Percentiles rank a stretch among this genome's conserved stretches.
phyloP scores from a whole-genome alignment of 108 stramenopile species.

The Craspedostauros australis region DNA sequence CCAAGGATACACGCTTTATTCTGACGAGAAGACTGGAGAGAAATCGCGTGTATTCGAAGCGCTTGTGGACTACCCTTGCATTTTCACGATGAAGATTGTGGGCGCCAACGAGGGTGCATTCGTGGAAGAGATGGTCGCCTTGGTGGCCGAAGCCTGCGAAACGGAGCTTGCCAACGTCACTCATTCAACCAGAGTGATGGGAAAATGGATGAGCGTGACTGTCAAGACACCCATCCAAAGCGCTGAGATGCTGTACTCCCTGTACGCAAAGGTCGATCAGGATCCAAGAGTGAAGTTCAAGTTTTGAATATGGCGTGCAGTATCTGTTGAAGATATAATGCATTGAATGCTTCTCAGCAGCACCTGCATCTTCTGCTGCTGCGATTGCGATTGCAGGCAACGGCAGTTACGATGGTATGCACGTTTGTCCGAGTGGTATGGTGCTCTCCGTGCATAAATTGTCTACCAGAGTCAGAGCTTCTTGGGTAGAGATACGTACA shows the following conservation, averaged over 20 bases:
- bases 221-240: slow-evolving; percentile 72
- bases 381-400: too few relatives aligned
- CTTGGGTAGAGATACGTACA: too few relatives aligned
- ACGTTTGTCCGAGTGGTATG: too few relatives aligned
- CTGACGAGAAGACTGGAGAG: slow-evolving; percentile 76
- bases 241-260: slow-evolving; percentile 78
- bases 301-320: too few relatives aligned
- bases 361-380: too few relatives aligned
- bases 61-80: slow-evolving; percentile 84
- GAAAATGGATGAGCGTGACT: slow-evolving; percentile 84
- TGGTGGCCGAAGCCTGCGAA: slow-evolving; percentile 73
- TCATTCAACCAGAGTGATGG: slow-evolving; percentile 51
- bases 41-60: slow-evolving; percentile 87
- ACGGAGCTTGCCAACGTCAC: slow-evolving; percentile 32
- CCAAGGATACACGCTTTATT: slow-evolving; percentile 85
- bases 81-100: slow-evolving; percentile 84
- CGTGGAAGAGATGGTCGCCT: slow-evolving; percentile 60
- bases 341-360: too few relatives aligned
- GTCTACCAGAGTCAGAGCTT: too few relatives aligned
- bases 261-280: slow-evolving; percentile 73
- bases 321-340: too few relatives aligned
- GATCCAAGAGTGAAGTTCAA: slow-evolving; percentile 89
- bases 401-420: too few relatives aligned
- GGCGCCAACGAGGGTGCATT: slow-evolving; percentile 72
- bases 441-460: too few relatives aligned